Evolutionary conservation across 2,329 filamentous ascomycete genomes (phyloP).

Genomic region (Fusarium begoniae): DNA sequence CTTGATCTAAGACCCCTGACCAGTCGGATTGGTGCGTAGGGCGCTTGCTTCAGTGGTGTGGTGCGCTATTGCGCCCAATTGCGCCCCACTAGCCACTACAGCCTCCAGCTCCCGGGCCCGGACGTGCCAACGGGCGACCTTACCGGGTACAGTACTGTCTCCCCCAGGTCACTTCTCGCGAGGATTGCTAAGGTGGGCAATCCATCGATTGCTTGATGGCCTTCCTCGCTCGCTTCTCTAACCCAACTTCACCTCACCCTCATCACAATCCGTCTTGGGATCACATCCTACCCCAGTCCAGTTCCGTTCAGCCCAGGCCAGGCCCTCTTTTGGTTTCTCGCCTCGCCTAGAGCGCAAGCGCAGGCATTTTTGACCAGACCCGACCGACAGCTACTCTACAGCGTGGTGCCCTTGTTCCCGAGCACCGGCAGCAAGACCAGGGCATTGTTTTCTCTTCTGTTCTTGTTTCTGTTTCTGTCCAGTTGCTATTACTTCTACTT

Average conservation of each 20-base stretch:
- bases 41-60: constrained; percentile 50
- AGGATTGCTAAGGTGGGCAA: constrained; percentile 13
- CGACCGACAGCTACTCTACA: constrained; percentile 5
- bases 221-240: constrained; percentile 30
- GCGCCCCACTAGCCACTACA: constrained; percentile 28
- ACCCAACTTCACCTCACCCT: constrained; percentile 22
- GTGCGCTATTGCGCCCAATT: constrained; percentile 38
- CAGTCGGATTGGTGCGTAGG: constrained; percentile 48
- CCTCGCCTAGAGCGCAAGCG: constrained; percentile 38
- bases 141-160: constrained; percentile 22
- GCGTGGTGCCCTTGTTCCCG: constrained; percentile 29
- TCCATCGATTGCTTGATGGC: neutral
- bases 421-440: constrained; percentile 16
- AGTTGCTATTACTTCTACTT: constrained; percentile 24
- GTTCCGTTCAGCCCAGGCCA: constrained; percentile 22
- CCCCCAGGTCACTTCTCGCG: constrained; percentile 20
- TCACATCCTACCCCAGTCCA: constrained; percentile 35
- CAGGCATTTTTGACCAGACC: constrained; percentile 12
- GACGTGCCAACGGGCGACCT: constrained; percentile 33
- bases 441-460: constrained; percentile 35
- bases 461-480: constrained; percentile 22
- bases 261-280: constrained; percentile 30
- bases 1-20: constrained; percentile 34
- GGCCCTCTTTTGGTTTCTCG: constrained; percentile 34
- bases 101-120: constrained; percentile 12